A percentile compares a stretch with the other conserved stretches of the same genome.
Evolutionary conservation across 2,329 filamentous ascomycete genomes (phyloP).

Genomic region (Chrysoporthe puriensis): DNA sequence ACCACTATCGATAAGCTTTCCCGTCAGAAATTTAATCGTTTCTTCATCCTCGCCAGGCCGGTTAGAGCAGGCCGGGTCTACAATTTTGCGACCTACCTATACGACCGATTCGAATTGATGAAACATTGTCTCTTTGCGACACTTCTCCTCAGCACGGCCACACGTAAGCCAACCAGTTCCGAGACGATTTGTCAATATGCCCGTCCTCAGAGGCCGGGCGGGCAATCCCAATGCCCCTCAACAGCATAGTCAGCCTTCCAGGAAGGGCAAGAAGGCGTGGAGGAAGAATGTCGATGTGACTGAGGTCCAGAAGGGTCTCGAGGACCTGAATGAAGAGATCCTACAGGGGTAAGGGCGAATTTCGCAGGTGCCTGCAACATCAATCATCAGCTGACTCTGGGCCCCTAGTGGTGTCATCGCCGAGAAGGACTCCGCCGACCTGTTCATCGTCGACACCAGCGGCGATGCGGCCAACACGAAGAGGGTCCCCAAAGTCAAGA

Average conservation of each 20-base stretch:
- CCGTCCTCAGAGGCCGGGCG: conserved; percentile 53
- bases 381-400: background rate
- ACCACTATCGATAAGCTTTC: conserved; percentile 24
- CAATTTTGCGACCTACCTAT: background rate
- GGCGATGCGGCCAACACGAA: conserved; percentile 70
- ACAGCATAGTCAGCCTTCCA: conserved; percentile 84
- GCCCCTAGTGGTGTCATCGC: conserved; percentile 70
- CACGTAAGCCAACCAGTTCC: background rate
- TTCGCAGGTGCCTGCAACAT: background rate
- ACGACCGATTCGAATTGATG: background rate
- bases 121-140: background rate
- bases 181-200: conserved; percentile 46
- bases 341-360: conserved; percentile 75
- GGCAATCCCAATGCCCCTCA: conserved; percentile 65
- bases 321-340: conserved; percentile 84
- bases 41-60: background rate
- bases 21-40: conserved; percentile 28
- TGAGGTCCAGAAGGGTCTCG: conserved; percentile 80
- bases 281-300: conserved; percentile 96
- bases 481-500: conserved; percentile 71
- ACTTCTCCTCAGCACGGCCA: background rate
- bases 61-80: background rate
- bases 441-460: conserved; percentile 81
- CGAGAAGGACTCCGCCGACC: conserved; percentile 79
- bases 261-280: conserved; percentile 99